phyloP scores from a whole-genome alignment of 2,329 filamentous ascomycete species.

The Fusarium heterosporum region DNA sequence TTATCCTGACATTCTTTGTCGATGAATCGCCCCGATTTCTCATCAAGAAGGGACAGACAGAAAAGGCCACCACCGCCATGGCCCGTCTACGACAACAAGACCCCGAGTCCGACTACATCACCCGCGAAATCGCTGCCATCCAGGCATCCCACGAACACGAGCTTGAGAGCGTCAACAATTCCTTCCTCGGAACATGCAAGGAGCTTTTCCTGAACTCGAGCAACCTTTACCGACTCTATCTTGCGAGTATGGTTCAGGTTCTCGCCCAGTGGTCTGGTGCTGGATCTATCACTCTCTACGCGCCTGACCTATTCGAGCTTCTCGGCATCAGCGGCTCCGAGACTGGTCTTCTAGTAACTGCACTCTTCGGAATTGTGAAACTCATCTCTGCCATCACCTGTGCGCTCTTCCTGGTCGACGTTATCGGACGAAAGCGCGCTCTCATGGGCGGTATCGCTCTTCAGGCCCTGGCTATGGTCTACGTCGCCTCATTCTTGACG shows the following conservation, averaged over 20 bases:
- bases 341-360: conserved; percentile 23
- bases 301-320: conserved; percentile 11
- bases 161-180: conserved; percentile 19
- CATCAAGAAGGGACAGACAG: conserved; percentile 20
- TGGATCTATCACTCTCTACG: conserved; percentile 22
- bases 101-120: conserved; percentile 12
- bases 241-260: conserved; percentile 37
- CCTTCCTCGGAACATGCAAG: conserved; percentile 23
- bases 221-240: conserved; percentile 33
- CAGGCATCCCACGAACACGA: conserved; percentile 18
- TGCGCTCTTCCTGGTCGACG: conserved; percentile 16
- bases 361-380: conserved; percentile 21
- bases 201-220: conserved; percentile 31
- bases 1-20: conserved; percentile 24
- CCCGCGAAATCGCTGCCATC: conserved; percentile 19
- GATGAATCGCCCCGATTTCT: conserved; percentile 34
- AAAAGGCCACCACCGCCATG: conserved; percentile 13
- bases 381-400: conserved; percentile 16
- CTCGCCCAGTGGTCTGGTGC: conserved; percentile 37
- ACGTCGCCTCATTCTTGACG: conserved; percentile 18
- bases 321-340: conserved; percentile 19
- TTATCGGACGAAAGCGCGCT: conserved; percentile 23
- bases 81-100: conserved; percentile 17
- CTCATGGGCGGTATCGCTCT: conserved; percentile 14
- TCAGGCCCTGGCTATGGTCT: conserved; percentile 22